Evolutionary conservation across 768 basidiomycete species (phyloP).

Genomic region (Termitomyces titanicus): DNA sequence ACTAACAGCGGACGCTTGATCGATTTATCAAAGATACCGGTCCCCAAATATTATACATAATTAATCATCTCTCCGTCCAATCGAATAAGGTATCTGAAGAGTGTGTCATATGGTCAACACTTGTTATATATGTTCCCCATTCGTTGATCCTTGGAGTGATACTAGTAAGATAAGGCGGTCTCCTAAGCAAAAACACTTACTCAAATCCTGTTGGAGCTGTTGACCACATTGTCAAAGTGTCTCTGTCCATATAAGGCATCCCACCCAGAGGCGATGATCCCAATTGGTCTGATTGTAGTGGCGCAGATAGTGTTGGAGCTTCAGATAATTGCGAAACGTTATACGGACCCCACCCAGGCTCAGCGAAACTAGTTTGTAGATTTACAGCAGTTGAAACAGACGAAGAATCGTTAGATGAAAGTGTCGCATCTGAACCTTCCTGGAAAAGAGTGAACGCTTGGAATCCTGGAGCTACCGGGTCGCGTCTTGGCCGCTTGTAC

Average conservation of each 20-base stretch:
- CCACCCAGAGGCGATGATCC: slow-evolving; percentile 11
- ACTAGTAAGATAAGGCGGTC: background rate
- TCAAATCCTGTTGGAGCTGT: slow-evolving; percentile 56
- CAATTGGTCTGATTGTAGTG: background rate
- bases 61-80: background rate
- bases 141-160: slow-evolving; percentile 31
- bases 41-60: too few species aligned
- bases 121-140: slow-evolving; percentile 40
- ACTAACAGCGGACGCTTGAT: too few species aligned
- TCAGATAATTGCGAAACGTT: background rate
- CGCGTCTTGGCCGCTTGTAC: slow-evolving; percentile 8
- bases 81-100: slow-evolving; percentile 3
- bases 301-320: background rate
- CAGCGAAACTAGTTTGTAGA: background rate
- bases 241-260: slow-evolving; percentile 36
- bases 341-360: slow-evolving; percentile 1
- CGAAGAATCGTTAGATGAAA: background rate
- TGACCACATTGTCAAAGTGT: slow-evolving; percentile 62
- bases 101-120: slow-evolving; percentile 30
- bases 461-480: background rate
- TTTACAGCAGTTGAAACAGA: background rate
- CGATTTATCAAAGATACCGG: too few species aligned
- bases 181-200: slow-evolving; percentile 32
- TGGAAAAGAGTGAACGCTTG: background rate
- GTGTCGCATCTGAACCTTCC: background rate